Conservation (phyloP, 176 grass and related monocot species). For the Chrysopogon serrulatus region DNA sequence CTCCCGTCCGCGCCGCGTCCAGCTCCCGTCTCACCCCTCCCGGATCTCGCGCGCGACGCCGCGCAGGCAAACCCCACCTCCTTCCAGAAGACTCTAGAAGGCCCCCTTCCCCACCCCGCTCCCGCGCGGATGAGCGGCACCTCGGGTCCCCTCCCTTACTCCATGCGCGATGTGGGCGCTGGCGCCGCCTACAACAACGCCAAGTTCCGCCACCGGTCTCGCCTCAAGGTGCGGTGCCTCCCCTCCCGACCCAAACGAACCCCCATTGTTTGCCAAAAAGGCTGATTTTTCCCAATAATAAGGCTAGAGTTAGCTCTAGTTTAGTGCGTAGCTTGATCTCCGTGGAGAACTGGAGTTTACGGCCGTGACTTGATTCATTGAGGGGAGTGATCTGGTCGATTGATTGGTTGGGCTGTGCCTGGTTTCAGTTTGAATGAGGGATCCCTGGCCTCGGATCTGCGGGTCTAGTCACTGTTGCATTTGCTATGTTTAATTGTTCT, state of each 20-base stretch:
- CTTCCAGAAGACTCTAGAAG: slow-evolving; percentile 31
- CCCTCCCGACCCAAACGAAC: background rate
- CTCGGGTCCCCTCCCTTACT: slow-evolving; percentile 57
- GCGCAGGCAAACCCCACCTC: background rate
- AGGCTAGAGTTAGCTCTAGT: background rate
- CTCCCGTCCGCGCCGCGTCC: background rate
- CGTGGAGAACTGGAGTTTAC: background rate
- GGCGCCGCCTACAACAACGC: slow-evolving; percentile 79
- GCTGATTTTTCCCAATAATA: background rate
- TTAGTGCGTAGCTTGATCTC: background rate
- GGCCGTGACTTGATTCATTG: background rate
- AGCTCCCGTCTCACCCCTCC: background rate
- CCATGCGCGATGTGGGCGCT: slow-evolving; percentile 58
- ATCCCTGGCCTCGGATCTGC: slow-evolving; percentile 15
- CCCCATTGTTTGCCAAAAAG: background rate
- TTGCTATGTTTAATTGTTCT: background rate
- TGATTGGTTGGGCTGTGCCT: background rate
- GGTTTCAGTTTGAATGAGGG: background rate
- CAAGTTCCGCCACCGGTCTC: slow-evolving; percentile 91
- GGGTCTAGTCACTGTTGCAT: background rate
- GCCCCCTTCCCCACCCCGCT: background rate
- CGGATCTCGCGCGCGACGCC: slow-evolving; percentile 29
- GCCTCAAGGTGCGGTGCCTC: slow-evolving; percentile 53
- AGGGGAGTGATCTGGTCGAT: background rate
- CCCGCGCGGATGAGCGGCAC: slow-evolving; percentile 32